Evolutionary conservation across 2,329 filamentous ascomycete genomes (phyloP).

Genomic region (Intubia oerlemansii): DNA sequence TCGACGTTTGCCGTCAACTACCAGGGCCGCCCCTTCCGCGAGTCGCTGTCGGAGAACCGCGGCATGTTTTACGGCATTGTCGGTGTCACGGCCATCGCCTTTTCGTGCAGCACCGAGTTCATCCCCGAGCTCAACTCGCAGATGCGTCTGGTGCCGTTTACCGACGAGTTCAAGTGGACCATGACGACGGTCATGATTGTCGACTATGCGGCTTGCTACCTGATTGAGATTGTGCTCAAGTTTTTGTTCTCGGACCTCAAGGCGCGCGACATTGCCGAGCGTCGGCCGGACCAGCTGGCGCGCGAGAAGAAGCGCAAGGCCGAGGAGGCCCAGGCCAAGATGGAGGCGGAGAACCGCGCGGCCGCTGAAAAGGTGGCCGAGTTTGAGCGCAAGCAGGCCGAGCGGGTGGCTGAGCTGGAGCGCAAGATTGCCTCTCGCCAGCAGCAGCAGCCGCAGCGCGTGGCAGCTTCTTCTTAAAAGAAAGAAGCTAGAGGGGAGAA

Average conservation of each 20-base stretch:
- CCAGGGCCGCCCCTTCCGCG: conserved; percentile 92
- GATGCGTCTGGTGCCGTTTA: conserved; percentile 83
- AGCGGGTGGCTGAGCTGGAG: conserved; percentile 13
- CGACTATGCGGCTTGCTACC: conserved; percentile 71
- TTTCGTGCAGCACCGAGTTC: conserved; percentile 87
- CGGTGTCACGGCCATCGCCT: conserved; percentile 73
- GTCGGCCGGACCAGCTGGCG: conserved; percentile 69
- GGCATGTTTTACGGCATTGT: conserved; percentile 97
- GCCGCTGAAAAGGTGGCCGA: conserved; percentile 32
- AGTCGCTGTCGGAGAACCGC: conserved; percentile 84
- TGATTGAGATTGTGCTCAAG: conserved; percentile 78
- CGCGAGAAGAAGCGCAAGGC: conserved; percentile 50
- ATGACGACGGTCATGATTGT: conserved; percentile 70
- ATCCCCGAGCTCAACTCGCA: conserved; percentile 87
- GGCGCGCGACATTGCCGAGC: conserved; percentile 78
- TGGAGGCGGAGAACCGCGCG: conserved; percentile 29
- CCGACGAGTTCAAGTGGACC: conserved; percentile 66
- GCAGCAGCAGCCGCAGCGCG: too few relatives aligned
- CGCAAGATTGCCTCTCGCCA: conserved; percentile 1
- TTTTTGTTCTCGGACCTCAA: conserved; percentile 70
- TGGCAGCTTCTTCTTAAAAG: too few relatives aligned
- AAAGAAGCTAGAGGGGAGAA: too few relatives aligned
- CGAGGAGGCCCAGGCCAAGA: conserved; percentile 27
- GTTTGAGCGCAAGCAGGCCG: conserved; percentile 35
- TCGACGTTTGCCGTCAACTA: conserved; percentile 99